Base-by-base conservation (phyloP, 768 basidiomycete species). In the Strobilomyces confusus region DNA sequence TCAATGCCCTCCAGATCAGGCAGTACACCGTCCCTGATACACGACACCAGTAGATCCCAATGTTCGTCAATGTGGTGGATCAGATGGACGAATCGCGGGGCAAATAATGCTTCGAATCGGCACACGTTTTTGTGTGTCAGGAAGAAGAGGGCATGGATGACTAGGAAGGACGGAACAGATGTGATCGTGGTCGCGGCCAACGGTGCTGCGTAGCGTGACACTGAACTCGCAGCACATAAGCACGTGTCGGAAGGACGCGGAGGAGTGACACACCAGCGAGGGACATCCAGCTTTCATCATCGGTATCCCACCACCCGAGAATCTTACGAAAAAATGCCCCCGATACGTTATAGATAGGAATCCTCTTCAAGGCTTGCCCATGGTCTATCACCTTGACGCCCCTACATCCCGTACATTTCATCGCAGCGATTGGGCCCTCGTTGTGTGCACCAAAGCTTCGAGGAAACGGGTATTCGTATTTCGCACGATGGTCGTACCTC, bases 101-200 rank as follows among this genome's bases (percentile, higher is more conserved):
- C 23, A 14, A 42, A 42, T n/a, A 11, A 2, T n/a, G 14, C 17
- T 1, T 2, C 4, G 26, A 63, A 51, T 14, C 1, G n/a, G 1
- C 17, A 23, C 12, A 67, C 5, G 8, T 54, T 38, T n/a, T 33
- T 44, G 26, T 34, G 36, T 6, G 50, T 30, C 4, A 66, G 53
- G 44, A 58, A 58, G 48, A 66, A 65, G 13, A 64, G 54, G 4
- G 52, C 58, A 13, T 64, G 61, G 5, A 66, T 56, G 20, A 57
- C 29, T 4, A 62, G 30, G 38, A 60, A 62, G 9, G 65, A 56
- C 6, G 57, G 58, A 38, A 57, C 34, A 13, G 55, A 12, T 11
- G 30, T 26, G 0, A 66, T 53, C 12, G 48, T 26, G 13, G 60
- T 56, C 8, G 56, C 60, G 4, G 62, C 65, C 30, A 30, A 57